A percentile compares a stretch with the other conserved stretches of the same genome.
Conservation (phyloP, 805 yeast species). For the Kazachstania taianensis region DNA sequence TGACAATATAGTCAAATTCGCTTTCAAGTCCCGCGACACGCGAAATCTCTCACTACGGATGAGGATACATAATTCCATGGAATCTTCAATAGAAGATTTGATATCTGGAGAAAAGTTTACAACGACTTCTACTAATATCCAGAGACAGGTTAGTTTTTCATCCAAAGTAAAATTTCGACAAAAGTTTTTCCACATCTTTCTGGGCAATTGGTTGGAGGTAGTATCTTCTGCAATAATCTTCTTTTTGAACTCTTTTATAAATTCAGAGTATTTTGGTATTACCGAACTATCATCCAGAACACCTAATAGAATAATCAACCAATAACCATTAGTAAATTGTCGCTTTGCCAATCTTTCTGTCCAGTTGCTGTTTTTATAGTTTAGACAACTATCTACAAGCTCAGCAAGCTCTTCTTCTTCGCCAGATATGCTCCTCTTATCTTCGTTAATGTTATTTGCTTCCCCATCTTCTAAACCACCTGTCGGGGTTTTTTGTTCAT, state of each 20-base stretch:
- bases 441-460: constrained; percentile 7
- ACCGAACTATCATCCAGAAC: constrained; percentile 36
- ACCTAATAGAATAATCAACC: constrained; percentile 75
- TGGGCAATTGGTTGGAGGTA: constrained; percentile 23
- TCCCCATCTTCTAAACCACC: constrained; percentile 17
- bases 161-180: constrained; percentile 40
- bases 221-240: constrained; percentile 38
- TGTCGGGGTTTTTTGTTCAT: constrained; percentile 12
- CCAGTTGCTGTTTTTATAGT: constrained; percentile 61
- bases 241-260: constrained; percentile 41
- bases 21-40: constrained; percentile 17
- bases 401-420: constrained; percentile 12
- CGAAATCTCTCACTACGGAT: constrained; percentile 28
- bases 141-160: constrained; percentile 46
- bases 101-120: constrained; percentile 25
- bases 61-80: constrained; percentile 26
- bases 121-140: constrained; percentile 54
- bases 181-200: constrained; percentile 42
- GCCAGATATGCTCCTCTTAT: constrained; percentile 9
- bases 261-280: constrained; percentile 20
- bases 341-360: constrained; percentile 65
- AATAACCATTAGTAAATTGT: constrained; percentile 70
- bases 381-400: constrained; percentile 33
- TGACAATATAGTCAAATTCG: constrained; percentile 14
- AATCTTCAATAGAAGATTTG: constrained; percentile 23